These are phyloP conservation scores for Cryptomeria japonica DNA, from an alignment of 75 land plant species.

Conservation along the genomic window DNA sequence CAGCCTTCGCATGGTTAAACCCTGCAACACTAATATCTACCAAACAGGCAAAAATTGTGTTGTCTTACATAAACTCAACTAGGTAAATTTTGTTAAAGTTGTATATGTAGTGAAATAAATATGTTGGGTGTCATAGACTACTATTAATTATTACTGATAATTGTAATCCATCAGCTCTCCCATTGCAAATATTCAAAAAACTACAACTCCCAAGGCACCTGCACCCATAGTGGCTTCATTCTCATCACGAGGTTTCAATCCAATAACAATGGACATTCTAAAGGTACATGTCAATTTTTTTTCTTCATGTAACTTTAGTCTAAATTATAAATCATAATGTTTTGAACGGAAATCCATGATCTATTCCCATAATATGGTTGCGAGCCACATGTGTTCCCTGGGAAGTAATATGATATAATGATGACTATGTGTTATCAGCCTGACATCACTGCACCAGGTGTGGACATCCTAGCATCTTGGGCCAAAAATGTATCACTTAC, in stretches of 20 bases:
- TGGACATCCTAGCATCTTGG: slow-evolving; percentile 52
- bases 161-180: neutral
- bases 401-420: neutral
- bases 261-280: slow-evolving; percentile 23
- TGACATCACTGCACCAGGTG: slow-evolving; percentile 68
- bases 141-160: neutral
- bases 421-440: slow-evolving; percentile 31
- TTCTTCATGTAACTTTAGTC: no score
- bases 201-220: slow-evolving; percentile 4
- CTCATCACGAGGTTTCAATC: slow-evolving; percentile 64
- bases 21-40: slow-evolving; percentile 11
- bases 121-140: neutral
- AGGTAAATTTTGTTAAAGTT: slow-evolving; percentile 9
- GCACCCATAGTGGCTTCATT: slow-evolving; percentile 60
- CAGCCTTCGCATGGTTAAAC: neutral
- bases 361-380: no score
- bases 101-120: neutral
- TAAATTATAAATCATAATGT: no score
- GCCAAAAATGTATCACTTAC: slow-evolving; percentile 24
- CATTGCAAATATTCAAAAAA: slow-evolving; percentile 3
- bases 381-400: no score
- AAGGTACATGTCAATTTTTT: slow-evolving; percentile 30
- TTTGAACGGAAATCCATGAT: no score
- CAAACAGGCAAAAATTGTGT: neutral
- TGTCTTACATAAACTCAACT: slow-evolving; percentile 29